Evolutionary conservation across 139 green algal genomes (phyloP).

Genomic region (Raphidocelis subcapitata): DNA sequence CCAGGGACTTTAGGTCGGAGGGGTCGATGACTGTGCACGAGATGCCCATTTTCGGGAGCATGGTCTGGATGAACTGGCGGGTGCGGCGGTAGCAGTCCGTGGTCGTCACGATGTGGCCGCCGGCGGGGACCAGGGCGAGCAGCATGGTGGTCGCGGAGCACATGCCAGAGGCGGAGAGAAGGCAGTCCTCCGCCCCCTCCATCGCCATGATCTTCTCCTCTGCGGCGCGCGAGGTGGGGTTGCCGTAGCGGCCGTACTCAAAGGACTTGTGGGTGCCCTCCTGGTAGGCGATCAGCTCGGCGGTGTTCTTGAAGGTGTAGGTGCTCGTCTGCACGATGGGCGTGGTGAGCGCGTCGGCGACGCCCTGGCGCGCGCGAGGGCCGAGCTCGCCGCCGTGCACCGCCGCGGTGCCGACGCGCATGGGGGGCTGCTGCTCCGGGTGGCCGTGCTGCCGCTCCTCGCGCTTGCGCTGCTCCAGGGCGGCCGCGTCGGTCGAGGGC

Average conservation of each 20-base stretch:
- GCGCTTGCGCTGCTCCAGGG: not conserved
- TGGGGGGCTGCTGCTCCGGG: not conserved
- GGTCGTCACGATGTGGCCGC: slow-evolving; percentile 98
- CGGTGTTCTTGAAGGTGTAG: slow-evolving; percentile 91
- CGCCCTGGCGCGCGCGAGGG: slow-evolving; percentile 19
- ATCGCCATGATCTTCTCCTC: slow-evolving; percentile 97
- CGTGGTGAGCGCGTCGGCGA: slow-evolving; percentile 94
- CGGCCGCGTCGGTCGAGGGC: not conserved
- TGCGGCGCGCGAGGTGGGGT: slow-evolving; percentile 86
- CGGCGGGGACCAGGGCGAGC: slow-evolving; percentile 92
- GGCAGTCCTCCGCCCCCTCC: slow-evolving; percentile 94
- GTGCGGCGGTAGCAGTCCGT: slow-evolving; percentile 99
- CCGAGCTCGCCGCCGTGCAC: slow-evolving; percentile 13
- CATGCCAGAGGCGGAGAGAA: slow-evolving; percentile 94
- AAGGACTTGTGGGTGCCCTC: slow-evolving; percentile 89
- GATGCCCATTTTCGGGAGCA: slow-evolving; percentile 98
- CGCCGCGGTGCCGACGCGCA: not conserved
- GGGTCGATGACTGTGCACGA: slow-evolving; percentile 94
- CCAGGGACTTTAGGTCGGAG: slow-evolving; percentile 81
- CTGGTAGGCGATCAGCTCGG: slow-evolving; percentile 97
- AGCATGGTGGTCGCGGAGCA: slow-evolving; percentile 98
- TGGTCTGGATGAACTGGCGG: slow-evolving; percentile 97
- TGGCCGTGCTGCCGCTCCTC: not conserved
- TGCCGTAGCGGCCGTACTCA: slow-evolving; percentile 97
- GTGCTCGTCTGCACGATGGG: slow-evolving; percentile 97